A percentile compares a stretch with the other conserved stretches of the same genome.
These are phyloP conservation scores for Tetrahymena thermophila DNA, from an alignment of 73 alveolate species.

Conservation along the genomic window DNA sequence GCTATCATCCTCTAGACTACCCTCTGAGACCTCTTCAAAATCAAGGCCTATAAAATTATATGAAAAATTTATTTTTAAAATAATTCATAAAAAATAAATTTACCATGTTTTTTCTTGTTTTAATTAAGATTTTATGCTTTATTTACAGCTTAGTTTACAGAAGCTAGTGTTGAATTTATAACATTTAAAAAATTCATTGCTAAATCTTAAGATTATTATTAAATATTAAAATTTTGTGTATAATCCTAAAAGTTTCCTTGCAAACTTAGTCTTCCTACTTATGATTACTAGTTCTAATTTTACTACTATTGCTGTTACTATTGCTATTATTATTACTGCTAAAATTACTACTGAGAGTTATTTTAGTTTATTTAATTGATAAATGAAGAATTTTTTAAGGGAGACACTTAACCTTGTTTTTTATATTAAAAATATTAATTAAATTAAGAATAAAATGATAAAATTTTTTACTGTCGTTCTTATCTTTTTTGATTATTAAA, in stretches of 20 bases:
- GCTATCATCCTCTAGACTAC: background rate
- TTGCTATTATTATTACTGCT: background rate
- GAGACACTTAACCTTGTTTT: background rate
- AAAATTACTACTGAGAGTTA: background rate
- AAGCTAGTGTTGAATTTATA: background rate
- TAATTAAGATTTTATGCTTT: background rate
- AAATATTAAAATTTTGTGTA: background rate
- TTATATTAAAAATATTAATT: background rate
- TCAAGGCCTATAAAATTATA: background rate
- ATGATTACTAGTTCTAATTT: background rate
- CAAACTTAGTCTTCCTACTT: background rate
- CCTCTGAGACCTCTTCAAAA: background rate
- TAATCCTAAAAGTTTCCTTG: background rate
- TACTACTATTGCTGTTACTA: background rate
- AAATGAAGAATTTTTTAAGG: background rate
- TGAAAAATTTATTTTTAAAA: background rate
- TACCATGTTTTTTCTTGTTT: background rate
- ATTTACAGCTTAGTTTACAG: background rate
- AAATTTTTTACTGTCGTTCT: background rate
- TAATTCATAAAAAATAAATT: background rate
- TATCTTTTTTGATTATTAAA: background rate
- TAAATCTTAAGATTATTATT: background rate
- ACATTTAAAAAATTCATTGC: background rate
- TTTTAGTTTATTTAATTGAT: background rate
- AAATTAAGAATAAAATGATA: background rate